These are phyloP conservation scores for Saccharomyces eubayanus DNA, from an alignment of 805 yeast species.

Conservation along the genomic window DNA sequence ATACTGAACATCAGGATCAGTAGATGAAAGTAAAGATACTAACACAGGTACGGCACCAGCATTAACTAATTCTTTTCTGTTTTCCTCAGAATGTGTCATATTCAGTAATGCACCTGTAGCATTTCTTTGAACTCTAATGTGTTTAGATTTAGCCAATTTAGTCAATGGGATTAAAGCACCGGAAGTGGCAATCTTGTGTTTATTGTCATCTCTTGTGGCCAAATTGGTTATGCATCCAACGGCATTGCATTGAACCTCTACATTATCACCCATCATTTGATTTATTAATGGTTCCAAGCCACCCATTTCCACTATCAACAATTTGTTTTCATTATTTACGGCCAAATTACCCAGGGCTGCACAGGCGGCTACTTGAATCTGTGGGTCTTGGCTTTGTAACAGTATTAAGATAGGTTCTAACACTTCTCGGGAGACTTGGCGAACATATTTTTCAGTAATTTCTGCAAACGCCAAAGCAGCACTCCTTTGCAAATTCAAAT, in stretches of 20 bases:
- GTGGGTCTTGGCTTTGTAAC: conserved; percentile 80
- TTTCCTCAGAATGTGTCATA: conserved; percentile 97
- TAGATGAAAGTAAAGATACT: conserved; percentile 73
- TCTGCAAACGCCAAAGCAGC: conserved; percentile 98
- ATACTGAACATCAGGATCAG: conserved; percentile 95
- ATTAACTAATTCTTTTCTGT: conserved; percentile 90
- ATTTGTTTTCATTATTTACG: conserved; percentile 89
- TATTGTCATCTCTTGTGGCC: conserved; percentile 96
- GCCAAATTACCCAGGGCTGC: conserved; percentile 98
- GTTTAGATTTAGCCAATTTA: conserved; percentile 86
- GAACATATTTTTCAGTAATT: conserved; percentile 91
- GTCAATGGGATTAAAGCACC: conserved; percentile 95
- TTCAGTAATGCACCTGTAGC: conserved; percentile 97
- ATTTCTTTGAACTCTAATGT: conserved; percentile 92
- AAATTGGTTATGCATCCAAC: conserved; percentile 97
- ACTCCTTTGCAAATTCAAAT: conserved; percentile 87
- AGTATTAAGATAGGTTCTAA: conserved; percentile 87
- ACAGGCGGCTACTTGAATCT: conserved; percentile 96
- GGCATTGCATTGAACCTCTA: conserved; percentile 98
- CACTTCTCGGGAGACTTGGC: conserved; percentile 84
- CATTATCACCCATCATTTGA: conserved; percentile 95
- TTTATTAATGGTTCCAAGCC: conserved; percentile 92
- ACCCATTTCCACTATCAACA: conserved; percentile 93
- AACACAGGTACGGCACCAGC: conserved; percentile 98
- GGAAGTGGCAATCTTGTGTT: conserved; percentile 88